Evolutionary conservation across 352 stramenopile species (phyloP).

Genomic region (Blastocystis sp.): DNA sequence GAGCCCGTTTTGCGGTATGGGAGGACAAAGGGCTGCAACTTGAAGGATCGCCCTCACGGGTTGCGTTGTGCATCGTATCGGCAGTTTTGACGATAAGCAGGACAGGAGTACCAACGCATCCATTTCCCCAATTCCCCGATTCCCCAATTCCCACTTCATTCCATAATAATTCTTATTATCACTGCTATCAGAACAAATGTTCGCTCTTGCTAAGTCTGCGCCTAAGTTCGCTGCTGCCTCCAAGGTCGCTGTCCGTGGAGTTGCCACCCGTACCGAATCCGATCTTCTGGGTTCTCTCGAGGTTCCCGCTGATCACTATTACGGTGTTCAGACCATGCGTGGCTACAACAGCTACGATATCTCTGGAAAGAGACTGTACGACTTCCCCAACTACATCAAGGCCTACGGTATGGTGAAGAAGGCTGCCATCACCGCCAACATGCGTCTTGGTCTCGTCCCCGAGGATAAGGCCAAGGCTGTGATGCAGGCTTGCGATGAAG

Average conservation of each 20-base stretch:
- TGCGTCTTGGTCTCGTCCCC: constrained; percentile 39
- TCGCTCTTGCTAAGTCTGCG: constrained; percentile 58
- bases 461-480: constrained; percentile 54
- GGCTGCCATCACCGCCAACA: constrained; percentile 60
- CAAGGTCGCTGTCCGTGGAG: constrained; percentile 49
- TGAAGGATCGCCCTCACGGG: too few species aligned
- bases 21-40: too few species aligned
- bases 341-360: constrained; percentile 63
- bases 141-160: too few species aligned
- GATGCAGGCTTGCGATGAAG: constrained; percentile 64
- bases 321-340: constrained; percentile 68
- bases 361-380: constrained; percentile 56
- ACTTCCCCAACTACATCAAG: constrained; percentile 69
- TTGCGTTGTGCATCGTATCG: too few species aligned
- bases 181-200: background rate
- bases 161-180: too few species aligned
- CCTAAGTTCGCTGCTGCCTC: constrained; percentile 40
- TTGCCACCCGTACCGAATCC: constrained; percentile 69
- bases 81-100: too few species aligned
- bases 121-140: too few species aligned
- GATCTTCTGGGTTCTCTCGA: constrained; percentile 61
- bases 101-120: too few species aligned
- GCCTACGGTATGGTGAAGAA: constrained; percentile 68
- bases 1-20: too few species aligned
- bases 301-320: constrained; percentile 66